A percentile compares a stretch with the other conserved stretches of the same genome.
Evolutionary conservation across 768 basidiomycete genomes (phyloP).

Genomic region (Macrolepiota dolichaula): DNA sequence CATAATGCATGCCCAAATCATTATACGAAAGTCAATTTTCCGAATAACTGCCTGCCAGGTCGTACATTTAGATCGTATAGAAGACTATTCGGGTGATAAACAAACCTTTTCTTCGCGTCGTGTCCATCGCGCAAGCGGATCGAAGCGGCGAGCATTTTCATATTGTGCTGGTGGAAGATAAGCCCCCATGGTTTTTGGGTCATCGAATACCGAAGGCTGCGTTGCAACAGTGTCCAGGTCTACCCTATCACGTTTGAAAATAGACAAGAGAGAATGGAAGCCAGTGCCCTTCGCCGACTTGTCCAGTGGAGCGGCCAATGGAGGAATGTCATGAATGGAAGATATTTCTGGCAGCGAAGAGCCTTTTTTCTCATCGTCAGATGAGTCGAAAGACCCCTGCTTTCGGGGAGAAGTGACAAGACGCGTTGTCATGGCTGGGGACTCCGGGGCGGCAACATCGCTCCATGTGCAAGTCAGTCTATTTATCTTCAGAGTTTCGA

Average conservation of each 20-base stretch:
- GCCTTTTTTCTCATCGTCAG: constrained; percentile 17
- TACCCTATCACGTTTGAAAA: constrained; percentile 22
- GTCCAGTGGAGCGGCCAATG: constrained; percentile 30
- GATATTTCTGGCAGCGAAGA: neutral
- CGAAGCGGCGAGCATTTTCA: constrained; percentile 64
- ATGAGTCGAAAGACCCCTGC: constrained; percentile 9
- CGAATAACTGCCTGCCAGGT: constrained; percentile 44
- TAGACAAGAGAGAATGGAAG: constrained; percentile 25
- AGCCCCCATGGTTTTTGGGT: constrained; percentile 43
- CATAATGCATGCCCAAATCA: constrained; percentile 56
- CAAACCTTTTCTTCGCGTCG: constrained; percentile 62
- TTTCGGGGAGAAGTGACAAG: constrained; percentile 9
- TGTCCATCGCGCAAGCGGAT: constrained; percentile 66
- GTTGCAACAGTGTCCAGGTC: constrained; percentile 56
- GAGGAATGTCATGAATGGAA: constrained; percentile 15
- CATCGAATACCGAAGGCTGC: constrained; percentile 61
- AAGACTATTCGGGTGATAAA: neutral
- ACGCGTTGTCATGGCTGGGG: neutral
- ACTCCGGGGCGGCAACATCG: neutral
- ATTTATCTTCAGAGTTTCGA: constrained; percentile 1
- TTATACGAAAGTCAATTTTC: constrained; percentile 58
- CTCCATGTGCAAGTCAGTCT: neutral
- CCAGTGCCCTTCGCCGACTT: constrained; percentile 16
- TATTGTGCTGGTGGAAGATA: constrained; percentile 52
- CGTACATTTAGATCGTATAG: neutral